phyloP scores from a whole-genome alignment of 2,329 filamentous ascomycete species.

The Ophiocordyceps camponoti-rufipedis region DNA sequence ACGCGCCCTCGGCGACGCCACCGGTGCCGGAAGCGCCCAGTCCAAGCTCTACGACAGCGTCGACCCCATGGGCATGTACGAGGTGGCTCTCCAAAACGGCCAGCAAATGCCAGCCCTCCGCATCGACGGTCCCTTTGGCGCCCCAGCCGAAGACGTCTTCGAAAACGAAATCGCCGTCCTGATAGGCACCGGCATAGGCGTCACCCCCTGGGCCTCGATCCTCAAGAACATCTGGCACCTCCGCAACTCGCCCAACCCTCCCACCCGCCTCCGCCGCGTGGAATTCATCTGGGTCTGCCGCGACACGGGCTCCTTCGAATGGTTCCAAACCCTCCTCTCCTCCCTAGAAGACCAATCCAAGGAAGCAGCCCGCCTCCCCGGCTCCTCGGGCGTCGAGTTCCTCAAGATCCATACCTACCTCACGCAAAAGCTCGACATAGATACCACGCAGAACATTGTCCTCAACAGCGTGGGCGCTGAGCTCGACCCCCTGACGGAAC shows the following conservation, averaged over 20 bases:
- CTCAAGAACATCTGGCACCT: slow-evolving; percentile 39
- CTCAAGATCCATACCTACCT: slow-evolving; percentile 96
- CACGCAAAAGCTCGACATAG: slow-evolving; percentile 78
- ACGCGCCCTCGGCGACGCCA: slow-evolving; percentile 20
- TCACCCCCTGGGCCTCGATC: slow-evolving; percentile 39
- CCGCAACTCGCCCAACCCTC: slow-evolving; percentile 76
- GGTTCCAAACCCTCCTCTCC: slow-evolving; percentile 89
- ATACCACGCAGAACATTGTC: slow-evolving; percentile 91
- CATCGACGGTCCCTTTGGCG: slow-evolving; percentile 38
- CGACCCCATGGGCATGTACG: slow-evolving; percentile 93
- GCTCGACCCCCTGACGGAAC: slow-evolving; percentile 79
- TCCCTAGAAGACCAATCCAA: slow-evolving; percentile 77
- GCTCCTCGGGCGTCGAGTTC: slow-evolving; percentile 61
- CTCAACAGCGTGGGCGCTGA: slow-evolving; percentile 83
- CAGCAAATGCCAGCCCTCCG: slow-evolving; percentile 80
- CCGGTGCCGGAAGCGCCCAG: slow-evolving; percentile 47
- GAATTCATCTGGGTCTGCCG: slow-evolving; percentile 99
- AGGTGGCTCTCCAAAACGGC: slow-evolving; percentile 84
- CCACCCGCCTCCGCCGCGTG: slow-evolving; percentile 74
- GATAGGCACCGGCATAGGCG: slow-evolving; percentile 36
- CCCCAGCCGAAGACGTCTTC: slow-evolving; percentile 38
- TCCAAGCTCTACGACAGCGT: slow-evolving; percentile 78
- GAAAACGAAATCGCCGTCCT: slow-evolving; percentile 37
- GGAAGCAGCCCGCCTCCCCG: slow-evolving; percentile 47
- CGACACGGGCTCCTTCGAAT: slow-evolving; percentile 90